phyloP scores from a whole-genome alignment of 257 asterid genomes.

The Nicotiana benthamiana region DNA sequence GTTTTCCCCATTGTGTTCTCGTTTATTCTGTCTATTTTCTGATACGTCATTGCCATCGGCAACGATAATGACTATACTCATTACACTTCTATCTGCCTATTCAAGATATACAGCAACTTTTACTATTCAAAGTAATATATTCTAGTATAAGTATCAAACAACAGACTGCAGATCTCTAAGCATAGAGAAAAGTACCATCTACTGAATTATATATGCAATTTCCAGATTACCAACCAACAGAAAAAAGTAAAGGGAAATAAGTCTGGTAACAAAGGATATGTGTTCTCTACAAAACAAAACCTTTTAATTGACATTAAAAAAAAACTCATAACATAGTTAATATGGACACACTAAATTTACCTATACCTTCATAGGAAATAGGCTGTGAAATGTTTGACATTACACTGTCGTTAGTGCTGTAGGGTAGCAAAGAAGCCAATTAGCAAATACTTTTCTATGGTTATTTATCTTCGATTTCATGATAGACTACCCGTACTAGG shows the following conservation, averaged over 20 bases:
- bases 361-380: not conserved
- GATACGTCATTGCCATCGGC: not conserved
- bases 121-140: too few relatives aligned
- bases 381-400: not conserved
- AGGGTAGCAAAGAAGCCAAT: not conserved
- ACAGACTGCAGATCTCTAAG: too few relatives aligned
- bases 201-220: too few relatives aligned
- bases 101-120: too few relatives aligned
- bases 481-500: not conserved
- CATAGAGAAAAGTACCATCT: too few relatives aligned
- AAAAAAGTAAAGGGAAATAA: not conserved
- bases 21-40: not conserved
- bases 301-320: not conserved
- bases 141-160: too few relatives aligned
- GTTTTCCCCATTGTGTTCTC: conserved; percentile 8
- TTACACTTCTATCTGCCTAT: too few relatives aligned
- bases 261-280: not conserved
- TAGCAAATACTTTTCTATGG: not conserved
- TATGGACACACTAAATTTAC: not conserved
- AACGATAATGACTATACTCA: conserved; percentile 9
- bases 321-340: not conserved
- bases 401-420: not conserved
- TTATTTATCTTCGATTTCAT: not conserved
- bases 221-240: too few relatives aligned
- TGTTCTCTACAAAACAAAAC: not conserved